Evolutionary conservation across 441 rosid genomes (phyloP).

Genomic region (Metrosideros polymorpha): DNA sequence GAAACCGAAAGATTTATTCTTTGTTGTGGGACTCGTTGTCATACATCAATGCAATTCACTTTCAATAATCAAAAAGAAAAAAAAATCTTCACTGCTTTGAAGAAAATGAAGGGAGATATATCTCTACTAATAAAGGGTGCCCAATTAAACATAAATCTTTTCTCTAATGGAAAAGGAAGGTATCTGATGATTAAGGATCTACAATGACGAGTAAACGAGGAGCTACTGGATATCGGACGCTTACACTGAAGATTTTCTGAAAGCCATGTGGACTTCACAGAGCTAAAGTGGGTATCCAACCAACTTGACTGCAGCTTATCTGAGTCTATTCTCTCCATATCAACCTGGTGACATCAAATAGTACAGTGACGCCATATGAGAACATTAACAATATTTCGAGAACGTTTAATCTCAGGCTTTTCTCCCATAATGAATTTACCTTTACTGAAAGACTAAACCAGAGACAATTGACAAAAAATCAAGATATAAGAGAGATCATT

Average conservation of each 20-base stretch:
- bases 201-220: neutral
- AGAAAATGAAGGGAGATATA: neutral
- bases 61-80: neutral
- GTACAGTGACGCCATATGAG: neutral
- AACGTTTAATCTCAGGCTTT: neutral
- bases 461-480: neutral
- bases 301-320: neutral
- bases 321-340: constrained; percentile 1
- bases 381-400: neutral
- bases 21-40: neutral
- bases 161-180: neutral
- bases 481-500: neutral
- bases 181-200: neutral
- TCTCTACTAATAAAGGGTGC: neutral
- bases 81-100: neutral
- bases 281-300: neutral
- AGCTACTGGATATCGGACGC: neutral
- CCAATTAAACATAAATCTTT: neutral
- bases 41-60: neutral
- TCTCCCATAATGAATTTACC: neutral
- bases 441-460: neutral
- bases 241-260: constrained; percentile 4
- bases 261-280: neutral
- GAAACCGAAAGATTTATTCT: neutral
- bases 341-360: neutral